Base-by-base conservation (phyloP, 1,284 basidiomycete species). In the Pseudozyma tsukubaensis region DNA sequence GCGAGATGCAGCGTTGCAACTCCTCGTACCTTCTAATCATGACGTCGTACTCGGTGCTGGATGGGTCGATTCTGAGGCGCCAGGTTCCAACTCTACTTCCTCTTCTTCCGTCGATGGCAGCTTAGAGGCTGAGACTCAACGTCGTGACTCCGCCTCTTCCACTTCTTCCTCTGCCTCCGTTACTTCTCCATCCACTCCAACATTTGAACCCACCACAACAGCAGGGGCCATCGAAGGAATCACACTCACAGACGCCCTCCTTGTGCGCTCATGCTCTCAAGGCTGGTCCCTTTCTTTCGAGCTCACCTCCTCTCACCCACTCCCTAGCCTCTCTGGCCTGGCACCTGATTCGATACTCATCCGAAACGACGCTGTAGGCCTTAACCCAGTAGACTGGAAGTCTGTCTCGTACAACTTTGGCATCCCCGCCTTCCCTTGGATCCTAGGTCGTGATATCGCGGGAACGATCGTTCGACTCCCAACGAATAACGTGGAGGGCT, bases 361-460 rank as follows among this genome's bases (percentile, higher is more conserved):
- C 40, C 58, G 63, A 18, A 76, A 76, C 56, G 42, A 56, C 24
- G 60, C 64, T 4, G 75, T 80, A 5, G 80, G 80, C 8, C 56
- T 81, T 2, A 81, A 81, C 52, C 80, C 78, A 0, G 78, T 81
- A 13, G 78, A 81, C 72, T 80, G 68, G 59, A 80, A 81, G 49
- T 57, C 48, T 13, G 66, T 81, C 19, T 65, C 64, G 40, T 81
- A 63, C 67, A 71, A 73, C 48, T 81, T 81, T 72, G 80, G 80
- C 40, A 80, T 80, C 47, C 69, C 69, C 6, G 60, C 65, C 1
- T 70, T 70, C 5, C 80, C 80, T n/a, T 80, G 78, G 78, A 85
- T 87, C 21, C 83, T 86, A 0, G 87, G 87, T n/a, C 86, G 87
- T 75, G 86, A 88, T 62, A 85, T 87, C 59, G 80, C 85, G 18